These are phyloP conservation scores for Solanum raphanifolium DNA, from an alignment of 257 asterid genomes.

Conservation along the genomic window DNA sequence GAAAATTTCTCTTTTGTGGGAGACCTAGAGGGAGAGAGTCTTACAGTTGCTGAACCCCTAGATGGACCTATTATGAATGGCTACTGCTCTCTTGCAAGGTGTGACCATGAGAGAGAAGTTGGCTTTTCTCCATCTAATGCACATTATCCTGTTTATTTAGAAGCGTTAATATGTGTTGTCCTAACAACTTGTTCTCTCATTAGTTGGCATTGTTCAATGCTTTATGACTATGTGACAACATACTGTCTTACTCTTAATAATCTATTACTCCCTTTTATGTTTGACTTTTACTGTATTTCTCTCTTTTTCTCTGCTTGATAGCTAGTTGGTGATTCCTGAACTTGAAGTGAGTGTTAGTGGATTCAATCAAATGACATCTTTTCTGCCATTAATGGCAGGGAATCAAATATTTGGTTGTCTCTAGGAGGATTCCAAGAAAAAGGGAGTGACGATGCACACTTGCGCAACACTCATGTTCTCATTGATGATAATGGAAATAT, in stretches of 20 bases:
- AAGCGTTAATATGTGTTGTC: background rate
- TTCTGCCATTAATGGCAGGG: slow-evolving; percentile 28
- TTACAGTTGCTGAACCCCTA: slow-evolving; percentile 61
- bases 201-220: background rate
- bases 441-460: slow-evolving; percentile 64
- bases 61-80: slow-evolving; percentile 76
- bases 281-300: background rate
- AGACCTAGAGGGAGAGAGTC: slow-evolving; percentile 63
- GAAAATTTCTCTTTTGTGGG: slow-evolving; percentile 91
- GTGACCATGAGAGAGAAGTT: background rate
- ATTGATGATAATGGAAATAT: slow-evolving; percentile 75
- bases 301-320: background rate
- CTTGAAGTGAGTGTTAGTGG: background rate
- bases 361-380: slow-evolving; percentile 1
- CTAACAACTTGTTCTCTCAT: background rate
- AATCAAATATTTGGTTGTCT: slow-evolving; percentile 78
- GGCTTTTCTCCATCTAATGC: background rate
- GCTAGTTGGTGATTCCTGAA: background rate
- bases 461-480: slow-evolving; percentile 76
- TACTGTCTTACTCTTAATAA: background rate
- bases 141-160: background rate
- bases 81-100: slow-evolving; percentile 79
- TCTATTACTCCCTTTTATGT: background rate
- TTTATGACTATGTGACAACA: background rate
- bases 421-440: slow-evolving; percentile 94